Conservation (phyloP, 2,329 filamentous ascomycete genomes). For the Beauveria australis region DNA sequence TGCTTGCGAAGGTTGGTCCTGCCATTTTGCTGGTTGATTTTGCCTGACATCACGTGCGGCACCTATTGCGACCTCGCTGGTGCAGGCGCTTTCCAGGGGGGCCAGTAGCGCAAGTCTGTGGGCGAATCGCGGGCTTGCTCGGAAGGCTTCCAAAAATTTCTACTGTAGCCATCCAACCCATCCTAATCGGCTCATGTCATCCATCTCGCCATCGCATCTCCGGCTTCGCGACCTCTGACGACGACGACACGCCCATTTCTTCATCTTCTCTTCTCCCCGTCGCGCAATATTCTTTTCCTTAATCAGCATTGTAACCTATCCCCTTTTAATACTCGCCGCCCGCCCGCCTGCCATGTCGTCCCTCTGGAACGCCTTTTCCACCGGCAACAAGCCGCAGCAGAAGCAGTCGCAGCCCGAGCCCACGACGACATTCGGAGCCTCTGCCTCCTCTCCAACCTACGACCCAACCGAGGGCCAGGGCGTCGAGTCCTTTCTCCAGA, state of each 20-base stretch:
- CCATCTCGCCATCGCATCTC: background rate
- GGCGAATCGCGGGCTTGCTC: slow-evolving; percentile 1
- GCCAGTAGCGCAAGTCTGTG: background rate
- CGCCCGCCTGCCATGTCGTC: slow-evolving; percentile 38
- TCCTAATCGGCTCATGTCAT: slow-evolving; percentile 2
- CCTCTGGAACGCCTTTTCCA: slow-evolving; percentile 55
- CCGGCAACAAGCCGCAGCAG: slow-evolving; percentile 43
- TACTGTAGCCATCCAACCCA: background rate
- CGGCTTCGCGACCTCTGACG: background rate
- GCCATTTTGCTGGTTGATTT: background rate
- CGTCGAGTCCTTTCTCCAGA: slow-evolving; percentile 77
- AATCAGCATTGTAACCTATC: background rate
- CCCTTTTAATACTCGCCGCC: slow-evolving; percentile 5
- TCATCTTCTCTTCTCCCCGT: background rate
- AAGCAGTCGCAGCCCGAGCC: slow-evolving; percentile 24
- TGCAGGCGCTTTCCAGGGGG: background rate
- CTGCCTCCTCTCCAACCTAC: slow-evolving; percentile 50
- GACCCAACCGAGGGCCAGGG: slow-evolving; percentile 68
- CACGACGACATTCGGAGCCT: slow-evolving; percentile 35
- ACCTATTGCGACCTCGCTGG: background rate
- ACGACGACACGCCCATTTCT: background rate
- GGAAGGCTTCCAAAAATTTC: slow-evolving; percentile 11
- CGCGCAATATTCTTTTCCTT: background rate
- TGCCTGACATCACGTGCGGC: slow-evolving; percentile 3
- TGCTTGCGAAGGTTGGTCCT: background rate